phyloP scores from a whole-genome alignment of 306 rosid genomes.

The Elaeagnus macrophylla region DNA sequence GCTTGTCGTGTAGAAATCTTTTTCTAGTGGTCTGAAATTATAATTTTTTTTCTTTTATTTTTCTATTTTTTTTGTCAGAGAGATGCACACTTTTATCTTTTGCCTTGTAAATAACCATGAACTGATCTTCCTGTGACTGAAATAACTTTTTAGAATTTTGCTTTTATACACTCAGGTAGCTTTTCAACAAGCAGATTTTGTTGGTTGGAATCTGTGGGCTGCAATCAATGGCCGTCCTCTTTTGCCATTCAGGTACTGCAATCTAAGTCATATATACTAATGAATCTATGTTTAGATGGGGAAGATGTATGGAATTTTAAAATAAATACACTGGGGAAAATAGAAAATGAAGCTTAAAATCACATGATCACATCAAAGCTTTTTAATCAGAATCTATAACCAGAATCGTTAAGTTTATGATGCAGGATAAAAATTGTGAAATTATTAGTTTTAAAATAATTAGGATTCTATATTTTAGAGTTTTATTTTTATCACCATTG shows the following conservation, averaged over 20 bases:
- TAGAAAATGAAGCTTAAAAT: background rate
- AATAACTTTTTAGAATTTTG: background rate
- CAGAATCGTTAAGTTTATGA: too few relatives aligned
- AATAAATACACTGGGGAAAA: background rate
- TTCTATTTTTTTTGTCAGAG: background rate
- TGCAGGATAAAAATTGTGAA: too few relatives aligned
- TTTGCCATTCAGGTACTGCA: slow-evolving; percentile 69
- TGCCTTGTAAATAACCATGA: background rate
- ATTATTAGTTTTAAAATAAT: too few relatives aligned
- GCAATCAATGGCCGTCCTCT: slow-evolving; percentile 90
- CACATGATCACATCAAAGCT: too few relatives aligned
- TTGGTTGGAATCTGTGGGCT: slow-evolving; percentile 99
- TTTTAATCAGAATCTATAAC: too few relatives aligned
- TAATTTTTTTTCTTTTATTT: background rate
- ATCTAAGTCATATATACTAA: background rate
- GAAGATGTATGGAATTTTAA: background rate
- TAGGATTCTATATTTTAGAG: too few relatives aligned
- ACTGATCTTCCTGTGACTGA: background rate
- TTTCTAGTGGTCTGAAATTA: too few relatives aligned
- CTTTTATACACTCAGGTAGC: slow-evolving; percentile 58
- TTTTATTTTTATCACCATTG: too few relatives aligned
- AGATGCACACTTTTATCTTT: background rate
- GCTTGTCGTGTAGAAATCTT: background rate
- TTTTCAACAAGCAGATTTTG: slow-evolving; percentile 93
- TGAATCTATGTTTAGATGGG: background rate